A percentile compares a stretch with the other conserved stretches of the same genome.
These are phyloP conservation scores for Lachnum nothofagi DNA, from an alignment of 2,329 filamentous ascomycete species.

Conservation along the genomic window DNA sequence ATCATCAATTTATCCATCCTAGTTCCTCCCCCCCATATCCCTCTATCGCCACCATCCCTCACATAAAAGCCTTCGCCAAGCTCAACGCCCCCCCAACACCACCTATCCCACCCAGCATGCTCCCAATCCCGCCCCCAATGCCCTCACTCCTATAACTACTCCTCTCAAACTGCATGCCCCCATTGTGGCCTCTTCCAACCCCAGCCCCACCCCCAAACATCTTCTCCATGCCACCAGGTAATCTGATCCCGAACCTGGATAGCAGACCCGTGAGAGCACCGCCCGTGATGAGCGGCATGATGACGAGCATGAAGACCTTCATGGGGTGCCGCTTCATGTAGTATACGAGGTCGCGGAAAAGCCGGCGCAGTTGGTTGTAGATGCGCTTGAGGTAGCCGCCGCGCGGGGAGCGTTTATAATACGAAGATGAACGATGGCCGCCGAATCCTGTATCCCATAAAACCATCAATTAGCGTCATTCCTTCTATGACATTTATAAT, in stretches of 20 bases:
- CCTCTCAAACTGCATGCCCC: constrained; percentile 21
- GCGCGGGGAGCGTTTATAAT: constrained; percentile 79
- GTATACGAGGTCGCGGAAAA: constrained; percentile 73
- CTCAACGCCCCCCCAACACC: constrained; percentile 28
- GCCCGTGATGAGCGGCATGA: constrained; percentile 81
- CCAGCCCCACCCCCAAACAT: constrained; percentile 50
- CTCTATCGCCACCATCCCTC: constrained; percentile 7
- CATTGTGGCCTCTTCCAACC: constrained; percentile 21
- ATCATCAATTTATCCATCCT: constrained; percentile 4
- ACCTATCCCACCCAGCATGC: constrained; percentile 23
- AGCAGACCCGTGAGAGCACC: constrained; percentile 76
- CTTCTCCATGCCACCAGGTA: constrained; percentile 61
- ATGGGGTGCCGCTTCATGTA: constrained; percentile 79
- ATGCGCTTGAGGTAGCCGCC: constrained; percentile 70
- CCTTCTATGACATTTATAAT: no score
- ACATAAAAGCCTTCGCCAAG: constrained; percentile 34
- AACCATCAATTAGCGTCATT: constrained; percentile 1
- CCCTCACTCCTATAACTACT: constrained; percentile 14
- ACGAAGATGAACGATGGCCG: constrained; percentile 37
- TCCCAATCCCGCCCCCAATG: constrained; percentile 18
- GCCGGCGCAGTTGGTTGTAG: constrained; percentile 68
- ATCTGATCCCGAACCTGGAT: constrained; percentile 69
- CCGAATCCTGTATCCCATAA: constrained; percentile 24
- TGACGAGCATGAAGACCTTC: constrained; percentile 80
- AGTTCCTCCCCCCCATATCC: neutral